Evolutionary conservation across 495 filamentous ascomycete species (phyloP).

Genomic region (Podospora conica): DNA sequence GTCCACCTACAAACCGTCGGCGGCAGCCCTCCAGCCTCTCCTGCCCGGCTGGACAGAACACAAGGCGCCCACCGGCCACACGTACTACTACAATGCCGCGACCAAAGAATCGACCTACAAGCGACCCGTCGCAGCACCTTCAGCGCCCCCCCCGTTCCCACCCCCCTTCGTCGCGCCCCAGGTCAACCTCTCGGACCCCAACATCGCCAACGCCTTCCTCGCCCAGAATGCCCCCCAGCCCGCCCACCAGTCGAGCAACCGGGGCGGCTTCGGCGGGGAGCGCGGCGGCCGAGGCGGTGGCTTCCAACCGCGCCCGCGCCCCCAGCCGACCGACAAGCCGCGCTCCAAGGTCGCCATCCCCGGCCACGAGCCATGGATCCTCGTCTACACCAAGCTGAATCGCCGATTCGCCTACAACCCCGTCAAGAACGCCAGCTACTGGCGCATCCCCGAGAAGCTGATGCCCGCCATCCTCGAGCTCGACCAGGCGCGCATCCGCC

Average conservation of each 20-base stretch:
- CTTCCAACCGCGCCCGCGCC: slow-evolving; percentile 47
- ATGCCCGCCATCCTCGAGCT: slow-evolving; percentile 72
- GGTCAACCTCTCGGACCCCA: slow-evolving; percentile 40
- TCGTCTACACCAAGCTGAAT: slow-evolving; percentile 85
- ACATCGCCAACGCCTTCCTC: slow-evolving; percentile 41
- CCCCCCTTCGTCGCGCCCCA: slow-evolving; percentile 24
- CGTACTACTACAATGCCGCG: slow-evolving; percentile 81
- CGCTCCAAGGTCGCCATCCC: slow-evolving; percentile 74
- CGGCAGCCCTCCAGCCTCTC: slow-evolving; percentile 48
- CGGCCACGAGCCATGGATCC: slow-evolving; percentile 78
- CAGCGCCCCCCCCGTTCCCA: slow-evolving; percentile 19
- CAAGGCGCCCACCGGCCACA: slow-evolving; percentile 81
- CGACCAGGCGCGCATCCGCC: slow-evolving; percentile 50
- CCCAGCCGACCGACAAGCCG: slow-evolving; percentile 69
- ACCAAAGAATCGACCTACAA: slow-evolving; percentile 87
- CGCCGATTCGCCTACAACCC: slow-evolving; percentile 84
- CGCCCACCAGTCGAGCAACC: slow-evolving; percentile 21
- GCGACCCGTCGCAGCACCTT: slow-evolving; percentile 46
- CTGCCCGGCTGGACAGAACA: slow-evolving; percentile 87
- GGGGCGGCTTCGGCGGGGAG: slow-evolving; percentile 30
- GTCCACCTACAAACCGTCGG: slow-evolving; percentile 53
- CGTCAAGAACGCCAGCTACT: slow-evolving; percentile 78
- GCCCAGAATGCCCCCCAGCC: slow-evolving; percentile 35
- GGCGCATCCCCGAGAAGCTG: slow-evolving; percentile 82
- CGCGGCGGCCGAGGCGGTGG: slow-evolving; percentile 45